Evolutionary conservation across 2,329 filamentous ascomycete species (phyloP), one percentile per base, ranked within the genome.

Genomic region (Amauroascus verrucosus): DNA sequence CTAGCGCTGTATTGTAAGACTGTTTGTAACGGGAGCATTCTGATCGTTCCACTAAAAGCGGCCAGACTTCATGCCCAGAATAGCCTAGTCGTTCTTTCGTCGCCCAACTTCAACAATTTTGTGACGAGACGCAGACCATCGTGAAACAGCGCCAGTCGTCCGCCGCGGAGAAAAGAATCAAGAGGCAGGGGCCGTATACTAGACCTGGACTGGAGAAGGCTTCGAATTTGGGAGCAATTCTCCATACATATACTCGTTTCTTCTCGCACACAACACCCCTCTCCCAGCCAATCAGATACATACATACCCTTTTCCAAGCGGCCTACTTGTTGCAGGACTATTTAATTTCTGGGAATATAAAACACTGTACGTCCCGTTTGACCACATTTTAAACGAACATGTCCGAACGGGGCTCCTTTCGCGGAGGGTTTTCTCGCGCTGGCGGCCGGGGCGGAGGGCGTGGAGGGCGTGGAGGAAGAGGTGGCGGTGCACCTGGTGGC

Each of bases 381-480:
- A 13, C 7, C 24, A 11, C 16, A 1, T 43, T 28, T 4, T 28
- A 6, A 13, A 16, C 11, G 6, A 24, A 26, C 5, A 45, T 72
- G 70, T 70, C 70, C 58, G 70, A 72, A 61, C 62, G 70, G 66
- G 68, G 68, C 52, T 67, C 81, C 74, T 80, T 81, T 77, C 63
- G 79, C 76, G 76, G 78, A 58, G 77, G 75, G 58, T 69, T 70
- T 60, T 75, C 76, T 64, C 69, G 61, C 54, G 67, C 73, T 74
- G 62, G 76, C 56, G 65, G 67, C 40, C 62, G 65, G 59, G 58
- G 56, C 43, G 61, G 61, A 56, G 64, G 67, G 58, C 64, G 69
- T 60, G 66, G 68, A 61, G 67, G 67, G 53, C 64, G 67, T 57
- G 66, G 66, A 68, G 73, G 75, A 61, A 71, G 72, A 57, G 67